phyloP scores from a whole-genome alignment of 73 alveolate species.

The Tetrahymena thermophila region DNA sequence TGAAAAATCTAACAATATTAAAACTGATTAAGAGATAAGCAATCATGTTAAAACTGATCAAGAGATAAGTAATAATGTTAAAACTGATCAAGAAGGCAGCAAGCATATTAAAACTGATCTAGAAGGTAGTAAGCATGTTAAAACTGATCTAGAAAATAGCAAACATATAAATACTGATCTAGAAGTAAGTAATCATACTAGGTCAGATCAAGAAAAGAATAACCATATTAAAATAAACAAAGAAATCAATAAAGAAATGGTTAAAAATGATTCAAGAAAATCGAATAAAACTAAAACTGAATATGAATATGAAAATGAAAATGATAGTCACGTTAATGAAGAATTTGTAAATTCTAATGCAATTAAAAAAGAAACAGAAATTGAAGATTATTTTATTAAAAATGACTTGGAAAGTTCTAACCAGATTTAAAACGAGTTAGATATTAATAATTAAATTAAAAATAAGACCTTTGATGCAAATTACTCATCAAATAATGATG shows the following conservation, averaged over 20 bases:
- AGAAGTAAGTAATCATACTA: not conserved
- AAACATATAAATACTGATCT: not conserved
- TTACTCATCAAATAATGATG: not conserved
- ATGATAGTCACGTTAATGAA: not conserved
- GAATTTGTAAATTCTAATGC: too few species aligned
- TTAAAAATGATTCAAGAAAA: not conserved
- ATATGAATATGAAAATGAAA: not conserved
- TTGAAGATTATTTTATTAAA: too few species aligned
- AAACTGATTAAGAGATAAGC: not conserved
- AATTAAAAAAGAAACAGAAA: too few species aligned
- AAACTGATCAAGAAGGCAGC: not conserved
- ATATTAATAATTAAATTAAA: too few species aligned
- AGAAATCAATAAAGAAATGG: not conserved
- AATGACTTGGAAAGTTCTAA: too few species aligned
- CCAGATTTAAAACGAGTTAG: not conserved
- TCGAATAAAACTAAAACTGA: not conserved
- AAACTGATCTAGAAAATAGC: not conserved
- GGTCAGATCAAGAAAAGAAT: too few species aligned
- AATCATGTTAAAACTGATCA: not conserved
- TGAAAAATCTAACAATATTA: not conserved
- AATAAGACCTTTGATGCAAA: not conserved
- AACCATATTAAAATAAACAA: too few species aligned
- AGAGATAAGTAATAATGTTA: not conserved
- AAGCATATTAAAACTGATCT: not conserved
- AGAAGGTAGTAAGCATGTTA: not conserved